These are phyloP conservation scores for Stentor roeselii DNA, from an alignment of 73 alveolate species.

Conservation along the genomic window DNA sequence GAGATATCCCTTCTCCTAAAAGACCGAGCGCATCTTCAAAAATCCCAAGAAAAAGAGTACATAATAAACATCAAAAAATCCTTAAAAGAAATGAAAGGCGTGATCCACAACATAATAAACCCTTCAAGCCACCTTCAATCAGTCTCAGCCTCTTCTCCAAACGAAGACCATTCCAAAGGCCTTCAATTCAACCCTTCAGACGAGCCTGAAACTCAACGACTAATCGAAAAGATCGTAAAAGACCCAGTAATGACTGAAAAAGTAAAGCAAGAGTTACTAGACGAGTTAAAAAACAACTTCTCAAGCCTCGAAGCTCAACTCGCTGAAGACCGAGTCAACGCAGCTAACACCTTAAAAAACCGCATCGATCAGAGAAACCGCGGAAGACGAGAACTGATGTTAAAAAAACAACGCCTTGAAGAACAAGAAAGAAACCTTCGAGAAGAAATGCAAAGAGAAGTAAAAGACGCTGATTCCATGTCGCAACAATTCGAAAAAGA, in stretches of 20 bases:
- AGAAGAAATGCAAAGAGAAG: not conserved
- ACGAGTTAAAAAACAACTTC: not conserved
- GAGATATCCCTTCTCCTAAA: not conserved
- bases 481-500: not conserved
- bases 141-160: too few species aligned
- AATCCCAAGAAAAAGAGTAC: not conserved
- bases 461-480: not conserved
- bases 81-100: not conserved
- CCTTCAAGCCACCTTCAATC: not conserved
- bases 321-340: constrained; percentile 4
- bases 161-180: too few species aligned
- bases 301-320: not conserved
- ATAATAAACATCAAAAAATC: not conserved
- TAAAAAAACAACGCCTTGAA: not conserved
- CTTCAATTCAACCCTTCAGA: not conserved
- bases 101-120: not conserved
- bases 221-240: not conserved
- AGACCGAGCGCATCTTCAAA: not conserved
- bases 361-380: not conserved
- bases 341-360: not conserved
- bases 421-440: not conserved
- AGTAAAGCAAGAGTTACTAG: not conserved
- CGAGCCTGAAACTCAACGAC: not conserved
- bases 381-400: not conserved
- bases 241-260: not conserved